Base-by-base conservation (phyloP, 2,329 filamentous ascomycete genomes). In the Knoxdaviesia capensis region DNA sequence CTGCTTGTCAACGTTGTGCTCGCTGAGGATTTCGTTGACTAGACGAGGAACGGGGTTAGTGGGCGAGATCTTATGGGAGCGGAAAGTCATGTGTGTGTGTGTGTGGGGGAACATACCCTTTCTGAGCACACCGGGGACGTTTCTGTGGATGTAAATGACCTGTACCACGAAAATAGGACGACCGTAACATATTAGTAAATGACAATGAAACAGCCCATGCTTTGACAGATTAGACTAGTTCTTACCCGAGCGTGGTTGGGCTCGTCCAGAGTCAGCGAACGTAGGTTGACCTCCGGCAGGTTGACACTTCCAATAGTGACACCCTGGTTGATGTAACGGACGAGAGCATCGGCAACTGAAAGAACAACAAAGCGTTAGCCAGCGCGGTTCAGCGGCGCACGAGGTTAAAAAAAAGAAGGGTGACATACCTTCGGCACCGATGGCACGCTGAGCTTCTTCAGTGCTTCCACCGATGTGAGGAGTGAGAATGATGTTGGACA, bases 1-100 rank as follows among this genome's bases (percentile, higher is more conserved):
- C 63, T 98, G 90, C 69, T 96, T 96, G 65, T 94, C 88, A 51
- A 98, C 87, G 59, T 98, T 98, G 67, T 98, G 87, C 54, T 92
- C 78, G 37, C 81, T 83, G 39, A 98, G 71, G 47, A 96, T 85
- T 54, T 90, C 83, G 67, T 98, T 98, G 50, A 98, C 90, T 78
- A 48, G 7, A 32, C 34, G 32, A 36, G 20, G 20, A 6, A 29
- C 29, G 34, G 36, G 40, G 28, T 10, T 10, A 9, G 9, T 39
- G 34, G 38, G 39, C 9, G 41, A 20, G 6, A 5, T 5, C 30
- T 37, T 35, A 30, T 36, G 7, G 8, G n/a, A 6, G 7, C 10
- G 31, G 37, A 7, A 43, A n/a, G n/a, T 33, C n/a, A 5, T 32
- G 39, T 54, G 20, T 20, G 20, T 36, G 5, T 32, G 39, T 54